phyloP scores from a whole-genome alignment of 495 filamentous ascomycete species.

The Neurospora sp. region DNA sequence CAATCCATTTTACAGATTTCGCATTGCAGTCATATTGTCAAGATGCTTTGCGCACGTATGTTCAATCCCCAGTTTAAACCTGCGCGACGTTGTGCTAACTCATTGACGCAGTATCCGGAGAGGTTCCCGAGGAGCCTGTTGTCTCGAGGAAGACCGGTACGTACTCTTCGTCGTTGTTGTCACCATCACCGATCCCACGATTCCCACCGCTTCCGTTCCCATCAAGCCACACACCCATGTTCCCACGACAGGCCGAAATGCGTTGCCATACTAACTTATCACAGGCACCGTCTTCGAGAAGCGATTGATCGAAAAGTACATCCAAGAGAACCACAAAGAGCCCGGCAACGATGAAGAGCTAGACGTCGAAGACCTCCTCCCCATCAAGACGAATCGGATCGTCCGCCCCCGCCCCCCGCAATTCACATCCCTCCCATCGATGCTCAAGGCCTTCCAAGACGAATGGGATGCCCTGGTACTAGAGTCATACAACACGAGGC shows the following conservation, averaged over 20 bases:
- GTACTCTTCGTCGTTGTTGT: slow-evolving; percentile 12
- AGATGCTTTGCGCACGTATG: slow-evolving; percentile 68
- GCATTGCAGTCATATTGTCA: slow-evolving; percentile 3
- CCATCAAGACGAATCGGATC: slow-evolving; percentile 69
- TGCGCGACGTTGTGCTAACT: slow-evolving; percentile 6
- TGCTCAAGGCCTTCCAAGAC: slow-evolving; percentile 93
- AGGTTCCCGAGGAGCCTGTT: slow-evolving; percentile 90
- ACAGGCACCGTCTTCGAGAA: slow-evolving; percentile 86
- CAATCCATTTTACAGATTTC: background rate
- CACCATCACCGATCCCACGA: background rate
- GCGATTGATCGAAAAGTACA: slow-evolving; percentile 88
- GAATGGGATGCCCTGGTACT: slow-evolving; percentile 94
- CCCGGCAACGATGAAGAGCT: slow-evolving; percentile 87
- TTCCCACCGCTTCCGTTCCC: background rate
- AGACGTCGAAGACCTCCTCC: slow-evolving; percentile 74
- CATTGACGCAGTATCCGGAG: slow-evolving; percentile 69
- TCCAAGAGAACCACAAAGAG: slow-evolving; percentile 87
- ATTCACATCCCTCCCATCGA: slow-evolving; percentile 91
- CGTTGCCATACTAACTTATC: slow-evolving; percentile 12
- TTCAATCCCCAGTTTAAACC: background rate
- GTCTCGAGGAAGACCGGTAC: slow-evolving; percentile 87
- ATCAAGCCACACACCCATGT: background rate
- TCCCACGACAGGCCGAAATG: background rate
- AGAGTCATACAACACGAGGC: slow-evolving; percentile 78
- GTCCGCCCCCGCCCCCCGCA: slow-evolving; percentile 86